Evolutionary conservation across 73 alveolate genomes (phyloP), one percentile per base, ranked within the genome.

Genomic region (Paramecium sonneborni): DNA sequence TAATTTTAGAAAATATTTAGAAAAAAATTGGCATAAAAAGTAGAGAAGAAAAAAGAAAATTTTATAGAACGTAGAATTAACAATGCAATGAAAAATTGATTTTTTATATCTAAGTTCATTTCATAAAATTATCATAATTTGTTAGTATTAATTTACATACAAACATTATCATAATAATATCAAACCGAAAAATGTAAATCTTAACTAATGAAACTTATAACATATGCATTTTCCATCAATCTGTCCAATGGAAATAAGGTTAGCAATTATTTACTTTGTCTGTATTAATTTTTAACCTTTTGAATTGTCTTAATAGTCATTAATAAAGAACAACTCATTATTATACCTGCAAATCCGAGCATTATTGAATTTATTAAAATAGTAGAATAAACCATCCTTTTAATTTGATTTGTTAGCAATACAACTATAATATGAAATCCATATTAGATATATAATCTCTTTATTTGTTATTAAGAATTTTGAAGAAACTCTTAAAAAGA

Each of bases 41-140:
- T 37, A 15, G 56, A 74, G 57, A 37, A 74, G 32, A 74, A 74
- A 37, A 74, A 74, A 37, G 87, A 74, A 37, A 34, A 74, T 37
- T 74, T 37, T n/a, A 37, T 37, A 34, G 87, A 74, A 39, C 56
- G 87, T 15, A 74, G 87, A 34, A 74, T 74, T n/a, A 74, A 74
- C 20, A 37, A 74, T 62, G 84, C 84, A 74, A 74, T 74, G 57
- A 74, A 74, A 39, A 74, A 74, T 74, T 74, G 87, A 72, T 28
- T 72, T 37, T 10, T 74, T 74, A 15, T 48, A 48, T 52, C 68
- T 52, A 52, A 52, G 68, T 52, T 52, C 68, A 52, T 52, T 52
- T 52, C 68, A 52, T 52, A 9, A 9, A 4, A 52, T 18, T 18
- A 52, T 52, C 68, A 52, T n/a, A 52, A 9, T 44, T 9, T 44